Percentiles rank a stretch among this genome's conserved stretches.
Conservation (phyloP, 345 rosid genomes). For the Gossypium sturtianum region DNA sequence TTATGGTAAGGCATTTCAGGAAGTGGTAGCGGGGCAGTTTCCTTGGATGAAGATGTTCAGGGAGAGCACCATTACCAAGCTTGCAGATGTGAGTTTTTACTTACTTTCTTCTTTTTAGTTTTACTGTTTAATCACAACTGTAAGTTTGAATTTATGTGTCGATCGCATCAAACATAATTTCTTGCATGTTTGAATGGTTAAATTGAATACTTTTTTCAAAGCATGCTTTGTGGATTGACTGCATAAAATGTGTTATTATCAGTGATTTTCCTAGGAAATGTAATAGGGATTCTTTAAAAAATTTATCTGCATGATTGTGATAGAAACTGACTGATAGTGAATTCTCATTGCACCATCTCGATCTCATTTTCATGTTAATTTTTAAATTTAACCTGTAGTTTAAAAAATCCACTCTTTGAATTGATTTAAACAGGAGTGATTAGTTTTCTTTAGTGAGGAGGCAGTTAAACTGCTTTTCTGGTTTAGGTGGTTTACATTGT, state of each 20-base stretch:
- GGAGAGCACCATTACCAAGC: slow-evolving; percentile 48
- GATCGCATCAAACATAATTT: neutral
- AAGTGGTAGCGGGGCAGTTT: slow-evolving; percentile 48
- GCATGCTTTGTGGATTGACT: neutral
- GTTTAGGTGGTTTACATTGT: too few species aligned
- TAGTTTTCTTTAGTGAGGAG: neutral
- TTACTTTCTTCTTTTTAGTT: neutral
- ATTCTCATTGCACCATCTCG: neutral
- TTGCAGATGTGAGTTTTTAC: slow-evolving; percentile 41
- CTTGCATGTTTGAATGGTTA: neutral
- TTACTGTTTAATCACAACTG: neutral
- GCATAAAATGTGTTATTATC: neutral
- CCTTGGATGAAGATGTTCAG: slow-evolving; percentile 62
- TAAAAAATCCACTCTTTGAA: neutral
- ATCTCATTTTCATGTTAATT: neutral
- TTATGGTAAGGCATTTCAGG: slow-evolving; percentile 57
- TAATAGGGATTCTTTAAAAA: neutral
- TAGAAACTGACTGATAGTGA: neutral
- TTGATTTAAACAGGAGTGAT: neutral
- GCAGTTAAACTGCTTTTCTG: too few species aligned
- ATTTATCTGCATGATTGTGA: neutral
- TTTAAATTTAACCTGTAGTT: neutral
- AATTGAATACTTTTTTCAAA: neutral
- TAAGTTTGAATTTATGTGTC: neutral
- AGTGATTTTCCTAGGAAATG: neutral